Percentiles rank a stretch among this genome's conserved stretches.
phyloP scores from a whole-genome alignment of 129 eudicot genomes.

The Pseudognaphalium luteoalbum region DNA sequence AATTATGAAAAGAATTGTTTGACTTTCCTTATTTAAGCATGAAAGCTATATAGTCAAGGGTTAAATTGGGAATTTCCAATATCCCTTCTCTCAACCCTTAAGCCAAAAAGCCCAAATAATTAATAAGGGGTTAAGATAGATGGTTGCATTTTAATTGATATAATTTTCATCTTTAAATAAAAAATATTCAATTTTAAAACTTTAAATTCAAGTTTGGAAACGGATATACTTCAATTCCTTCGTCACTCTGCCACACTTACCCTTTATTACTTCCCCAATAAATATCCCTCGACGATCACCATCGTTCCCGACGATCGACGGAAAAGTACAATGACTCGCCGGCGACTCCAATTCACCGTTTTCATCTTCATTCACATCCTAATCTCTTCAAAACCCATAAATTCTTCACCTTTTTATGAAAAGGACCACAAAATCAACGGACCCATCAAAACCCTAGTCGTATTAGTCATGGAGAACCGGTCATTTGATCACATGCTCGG shows the following conservation, averaged over 20 bases:
- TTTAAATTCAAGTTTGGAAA: no score
- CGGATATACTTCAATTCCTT: no score
- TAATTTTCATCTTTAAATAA: no score
- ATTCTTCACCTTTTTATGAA: constrained; percentile 38
- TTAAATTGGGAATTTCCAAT: no score
- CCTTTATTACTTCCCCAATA: background rate
- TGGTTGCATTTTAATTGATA: no score
- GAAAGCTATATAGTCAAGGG: no score
- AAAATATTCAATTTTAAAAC: no score
- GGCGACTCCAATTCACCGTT: constrained; percentile 33
- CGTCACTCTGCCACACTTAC: constrained; percentile 12
- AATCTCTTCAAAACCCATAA: constrained; percentile 28
- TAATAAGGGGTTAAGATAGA: no score
- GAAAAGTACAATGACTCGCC: constrained; percentile 38
- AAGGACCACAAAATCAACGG: constrained; percentile 46
- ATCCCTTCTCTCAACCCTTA: no score
- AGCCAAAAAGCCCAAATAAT: no score
- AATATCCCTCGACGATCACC: constrained; percentile 15
- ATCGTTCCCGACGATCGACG: background rate
- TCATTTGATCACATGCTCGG: constrained; percentile 90
- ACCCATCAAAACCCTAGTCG: constrained; percentile 91
- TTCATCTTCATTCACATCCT: constrained; percentile 30
- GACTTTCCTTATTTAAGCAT: no score
- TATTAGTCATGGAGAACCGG: constrained; percentile 93
- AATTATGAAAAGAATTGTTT: no score